Evolutionary conservation across 1,139 yeast species (phyloP).

Genomic region (Protomyces inouyei): DNA sequence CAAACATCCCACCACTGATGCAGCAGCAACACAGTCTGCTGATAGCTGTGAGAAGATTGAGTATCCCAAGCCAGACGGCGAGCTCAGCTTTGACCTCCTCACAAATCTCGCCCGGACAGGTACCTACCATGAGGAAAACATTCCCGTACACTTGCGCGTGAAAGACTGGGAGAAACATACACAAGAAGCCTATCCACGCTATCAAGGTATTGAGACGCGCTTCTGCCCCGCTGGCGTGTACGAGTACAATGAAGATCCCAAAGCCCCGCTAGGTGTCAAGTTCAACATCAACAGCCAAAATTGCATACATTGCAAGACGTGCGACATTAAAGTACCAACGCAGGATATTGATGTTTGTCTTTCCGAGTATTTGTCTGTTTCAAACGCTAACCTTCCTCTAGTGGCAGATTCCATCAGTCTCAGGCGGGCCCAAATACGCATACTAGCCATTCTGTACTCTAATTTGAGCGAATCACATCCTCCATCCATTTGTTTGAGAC

Average conservation of each 20-base stretch:
- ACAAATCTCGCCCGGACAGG: constrained; percentile 95
- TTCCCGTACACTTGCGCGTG: constrained; percentile 77
- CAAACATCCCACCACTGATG: constrained; percentile 63
- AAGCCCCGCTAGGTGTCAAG: constrained; percentile 57
- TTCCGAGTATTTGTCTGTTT: background rate
- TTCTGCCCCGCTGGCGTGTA: constrained; percentile 99
- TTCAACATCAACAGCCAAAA: constrained; percentile 93
- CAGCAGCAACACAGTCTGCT: constrained; percentile 66
- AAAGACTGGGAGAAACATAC: constrained; percentile 72
- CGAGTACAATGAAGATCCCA: constrained; percentile 74
- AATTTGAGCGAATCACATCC: too few relatives aligned
- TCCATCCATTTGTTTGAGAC: too few relatives aligned
- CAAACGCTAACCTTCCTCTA: background rate
- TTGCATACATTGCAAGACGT: constrained; percentile 87
- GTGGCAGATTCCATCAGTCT: background rate
- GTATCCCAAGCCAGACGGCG: constrained; percentile 92
- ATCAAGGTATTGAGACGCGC: constrained; percentile 78
- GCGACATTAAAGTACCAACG: constrained; percentile 92
- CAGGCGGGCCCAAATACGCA: background rate
- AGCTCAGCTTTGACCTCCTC: constrained; percentile 78
- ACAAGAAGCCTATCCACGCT: constrained; percentile 61
- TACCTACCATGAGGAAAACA: constrained; percentile 91
- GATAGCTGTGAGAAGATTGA: constrained; percentile 61
- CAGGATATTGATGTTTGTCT: constrained; percentile 66
- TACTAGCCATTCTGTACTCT: background rate